Evolutionary conservation across 352 stramenopile genomes (phyloP).

Genomic region (Pythium coloratum): DNA sequence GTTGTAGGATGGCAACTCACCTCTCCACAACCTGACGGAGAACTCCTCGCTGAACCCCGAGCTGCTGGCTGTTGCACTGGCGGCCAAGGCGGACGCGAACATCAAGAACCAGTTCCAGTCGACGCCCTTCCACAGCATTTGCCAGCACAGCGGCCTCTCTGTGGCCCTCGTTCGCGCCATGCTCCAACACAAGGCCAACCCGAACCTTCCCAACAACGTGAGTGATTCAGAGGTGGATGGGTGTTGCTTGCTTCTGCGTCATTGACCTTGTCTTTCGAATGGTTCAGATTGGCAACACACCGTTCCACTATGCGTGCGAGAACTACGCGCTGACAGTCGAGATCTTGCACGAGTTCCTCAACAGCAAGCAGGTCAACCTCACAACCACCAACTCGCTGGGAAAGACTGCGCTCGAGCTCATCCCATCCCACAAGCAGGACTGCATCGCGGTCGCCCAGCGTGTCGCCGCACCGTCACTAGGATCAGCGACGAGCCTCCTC

Average conservation of each 20-base stretch:
- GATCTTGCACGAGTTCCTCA: slow-evolving; percentile 63
- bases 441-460: slow-evolving; percentile 61
- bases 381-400: slow-evolving; percentile 69
- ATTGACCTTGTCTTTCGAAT: neutral
- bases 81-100: slow-evolving; percentile 48
- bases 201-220: slow-evolving; percentile 79
- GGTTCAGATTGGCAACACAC: slow-evolving; percentile 71
- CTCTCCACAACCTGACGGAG: slow-evolving; percentile 65
- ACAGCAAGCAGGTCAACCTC: slow-evolving; percentile 56
- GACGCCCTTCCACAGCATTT: slow-evolving; percentile 72
- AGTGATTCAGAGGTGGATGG: neutral
- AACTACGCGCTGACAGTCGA: slow-evolving; percentile 57
- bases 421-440: slow-evolving; percentile 56
- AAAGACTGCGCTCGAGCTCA: slow-evolving; percentile 62
- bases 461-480: slow-evolving; percentile 49
- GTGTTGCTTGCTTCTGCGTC: neutral
- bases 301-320: slow-evolving; percentile 73
- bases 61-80: slow-evolving; percentile 44
- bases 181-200: slow-evolving; percentile 62
- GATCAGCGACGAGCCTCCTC: neutral
- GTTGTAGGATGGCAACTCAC: slow-evolving; percentile 57
- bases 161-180: slow-evolving; percentile 43
- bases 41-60: slow-evolving; percentile 41
- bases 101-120: slow-evolving; percentile 81
- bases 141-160: slow-evolving; percentile 58